Conservation (phyloP, 192 early-diverging fungal species). For the Entrophospora sp. region DNA sequence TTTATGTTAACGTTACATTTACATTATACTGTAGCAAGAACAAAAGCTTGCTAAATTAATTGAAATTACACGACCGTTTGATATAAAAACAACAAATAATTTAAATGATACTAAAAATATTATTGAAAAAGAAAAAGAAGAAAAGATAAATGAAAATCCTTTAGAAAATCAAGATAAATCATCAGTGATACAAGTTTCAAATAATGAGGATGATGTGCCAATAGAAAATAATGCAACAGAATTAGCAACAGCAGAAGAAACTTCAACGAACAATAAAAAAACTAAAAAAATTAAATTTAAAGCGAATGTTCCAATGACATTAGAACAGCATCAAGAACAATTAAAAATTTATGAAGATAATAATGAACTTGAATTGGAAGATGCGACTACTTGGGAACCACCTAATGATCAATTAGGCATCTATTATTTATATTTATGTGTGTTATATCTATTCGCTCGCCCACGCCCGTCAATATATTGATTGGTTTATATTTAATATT, state of each 20-base stretch:
- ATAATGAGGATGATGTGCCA: too few species aligned
- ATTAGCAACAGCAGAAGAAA: background rate
- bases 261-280: background rate
- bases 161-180: background rate
- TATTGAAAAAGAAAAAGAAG: background rate
- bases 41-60: slow-evolving; percentile 33
- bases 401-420: slow-evolving; percentile 13
- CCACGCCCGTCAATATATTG: background rate
- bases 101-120: background rate
- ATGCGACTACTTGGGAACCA: slow-evolving; percentile 7
- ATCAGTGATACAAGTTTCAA: background rate
- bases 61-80: slow-evolving; percentile 38
- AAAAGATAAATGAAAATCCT: background rate
- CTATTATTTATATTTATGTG: background rate
- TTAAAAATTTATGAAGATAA: background rate
- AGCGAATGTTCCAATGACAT: slow-evolving; percentile 10
- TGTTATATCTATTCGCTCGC: too few species aligned
- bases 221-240: background rate
- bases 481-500: background rate
- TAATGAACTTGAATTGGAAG: slow-evolving; percentile 10
- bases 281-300: background rate
- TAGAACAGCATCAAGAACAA: slow-evolving; percentile 3
- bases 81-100: too few species aligned
- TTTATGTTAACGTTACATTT: background rate
- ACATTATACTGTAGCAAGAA: slow-evolving; percentile 26